Conservation (phyloP, 257 asterid genomes). For the Petrea volubilis region DNA sequence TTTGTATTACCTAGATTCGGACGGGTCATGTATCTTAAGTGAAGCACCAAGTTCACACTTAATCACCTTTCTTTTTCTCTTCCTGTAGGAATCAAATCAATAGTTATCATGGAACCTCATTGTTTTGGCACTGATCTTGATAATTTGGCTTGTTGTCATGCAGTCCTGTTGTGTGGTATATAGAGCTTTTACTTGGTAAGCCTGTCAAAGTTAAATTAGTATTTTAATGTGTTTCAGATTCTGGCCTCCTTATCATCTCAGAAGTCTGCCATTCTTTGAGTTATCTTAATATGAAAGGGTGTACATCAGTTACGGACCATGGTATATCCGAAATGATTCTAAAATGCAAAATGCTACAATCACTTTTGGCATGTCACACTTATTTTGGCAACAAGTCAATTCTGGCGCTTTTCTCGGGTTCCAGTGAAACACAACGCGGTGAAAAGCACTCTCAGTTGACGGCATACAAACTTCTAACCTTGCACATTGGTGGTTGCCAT, state of each 20-base stretch:
- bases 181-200: conserved; percentile 10
- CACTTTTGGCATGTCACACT: conserved; percentile 76
- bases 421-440: conserved; percentile 28
- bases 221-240: conserved; percentile 49
- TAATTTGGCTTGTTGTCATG: not conserved
- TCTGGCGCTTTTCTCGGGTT: conserved; percentile 61
- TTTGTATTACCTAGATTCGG: not conserved
- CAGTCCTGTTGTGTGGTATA: not conserved
- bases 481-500: conserved; percentile 81
- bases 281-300: conserved; percentile 71
- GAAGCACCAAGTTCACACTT: not conserved
- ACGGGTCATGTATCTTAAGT: not conserved
- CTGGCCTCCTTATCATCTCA: conserved; percentile 58
- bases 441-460: conserved; percentile 27
- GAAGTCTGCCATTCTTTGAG: conserved; percentile 56
- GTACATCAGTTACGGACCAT: conserved; percentile 68
- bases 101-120: conserved; percentile 4
- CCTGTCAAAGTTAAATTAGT: conserved; percentile 12
- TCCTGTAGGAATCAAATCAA: not conserved
- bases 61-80: not conserved
- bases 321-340: conserved; percentile 64
- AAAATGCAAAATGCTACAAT: conserved; percentile 57
- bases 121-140: not conserved
- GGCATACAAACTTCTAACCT: conserved; percentile 50
- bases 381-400: conserved; percentile 65